phyloP scores from a whole-genome alignment of 108 stramenopile species.

The Phaeodactylum tricornutum region DNA sequence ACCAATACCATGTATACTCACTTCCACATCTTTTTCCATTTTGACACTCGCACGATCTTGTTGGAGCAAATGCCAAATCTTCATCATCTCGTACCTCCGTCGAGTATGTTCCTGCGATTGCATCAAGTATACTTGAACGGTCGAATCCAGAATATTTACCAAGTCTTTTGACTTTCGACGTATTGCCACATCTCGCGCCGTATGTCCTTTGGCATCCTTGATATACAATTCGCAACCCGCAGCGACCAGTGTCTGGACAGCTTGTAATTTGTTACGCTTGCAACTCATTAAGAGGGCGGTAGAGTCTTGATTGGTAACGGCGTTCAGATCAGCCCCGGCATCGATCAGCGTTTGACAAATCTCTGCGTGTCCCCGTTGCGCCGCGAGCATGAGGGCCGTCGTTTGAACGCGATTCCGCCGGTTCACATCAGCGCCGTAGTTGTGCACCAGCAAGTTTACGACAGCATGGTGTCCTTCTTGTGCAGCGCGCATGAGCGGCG shows the following conservation, averaged over 20 bases:
- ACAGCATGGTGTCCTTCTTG: constrained; percentile 74
- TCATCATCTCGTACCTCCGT: constrained; percentile 29
- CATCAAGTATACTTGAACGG: constrained; percentile 39
- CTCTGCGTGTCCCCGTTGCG: constrained; percentile 69
- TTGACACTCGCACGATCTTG: constrained; percentile 32
- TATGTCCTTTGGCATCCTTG: constrained; percentile 52
- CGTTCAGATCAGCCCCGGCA: constrained; percentile 49
- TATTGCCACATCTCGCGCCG: constrained; percentile 55
- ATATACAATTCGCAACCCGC: constrained; percentile 69
- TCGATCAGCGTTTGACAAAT: constrained; percentile 59
- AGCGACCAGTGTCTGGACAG: constrained; percentile 62
- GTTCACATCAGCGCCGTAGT: constrained; percentile 53
- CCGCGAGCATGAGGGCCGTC: constrained; percentile 80
- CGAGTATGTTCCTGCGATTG: constrained; percentile 20
- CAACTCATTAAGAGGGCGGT: constrained; percentile 80
- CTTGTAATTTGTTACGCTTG: constrained; percentile 64
- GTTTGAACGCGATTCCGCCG: constrained; percentile 66
- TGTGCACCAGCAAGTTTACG: constrained; percentile 25
- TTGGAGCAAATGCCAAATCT: constrained; percentile 39
- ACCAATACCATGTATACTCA: background rate
- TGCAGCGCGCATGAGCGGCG: constrained; percentile 79
- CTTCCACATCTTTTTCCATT: background rate
- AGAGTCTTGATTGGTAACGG: constrained; percentile 52
- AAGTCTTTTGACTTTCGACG: constrained; percentile 18
- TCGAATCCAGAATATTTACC: constrained; percentile 21